Base-by-base conservation (phyloP, 2,329 filamentous ascomycete genomes). In the Cercospora sp. region DNA sequence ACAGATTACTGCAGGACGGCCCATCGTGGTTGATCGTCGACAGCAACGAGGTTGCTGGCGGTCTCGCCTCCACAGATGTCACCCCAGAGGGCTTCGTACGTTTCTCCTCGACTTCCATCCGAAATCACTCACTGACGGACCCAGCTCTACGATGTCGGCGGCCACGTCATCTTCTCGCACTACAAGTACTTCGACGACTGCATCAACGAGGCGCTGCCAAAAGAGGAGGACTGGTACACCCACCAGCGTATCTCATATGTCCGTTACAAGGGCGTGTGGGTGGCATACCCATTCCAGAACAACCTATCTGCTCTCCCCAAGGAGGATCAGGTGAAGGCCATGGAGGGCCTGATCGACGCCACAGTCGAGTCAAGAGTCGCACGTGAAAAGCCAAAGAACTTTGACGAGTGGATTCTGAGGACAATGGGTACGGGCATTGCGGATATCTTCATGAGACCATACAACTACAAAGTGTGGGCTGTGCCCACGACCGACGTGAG, bases 111-210 rank as follows among this genome's bases (percentile, higher is more conserved):
- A 6, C 10, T 10, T 12, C 4, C 28, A 26, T 8, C 7, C 43
- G 26, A 43, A 43, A 57, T 40, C 45, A 43, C 55, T 30, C 61
- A 71, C 67, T 73, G 70, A 69, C 66, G 16, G 9, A 30, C 68
- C 24, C 78, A 97, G 94, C 89, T 99, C 77, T 99, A 97, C 88
- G 95, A 99, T 84, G 95, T 99, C 77, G 94, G 94, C 80, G 94
- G 94, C 77, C 94, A 97, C 84, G 94, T 97, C 83, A 97, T 97
- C 85, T 97, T 97, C 88, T 97, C 94, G 76, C 94, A 97, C 88
- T 99, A 99, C 91, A 97, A 97, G 86, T 99, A 99, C 89, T 99
- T 99, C 81, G 95, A 99, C 84, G 95, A 99, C 86, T 96, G 92
- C 85, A 90, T 99, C 80, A 88, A 98, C 81, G 95, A 99, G 87